Percentiles rank a stretch among this genome's conserved stretches.
Conservation (phyloP, 2,329 filamentous ascomycete genomes). For the Aspergillus phoenicis region DNA sequence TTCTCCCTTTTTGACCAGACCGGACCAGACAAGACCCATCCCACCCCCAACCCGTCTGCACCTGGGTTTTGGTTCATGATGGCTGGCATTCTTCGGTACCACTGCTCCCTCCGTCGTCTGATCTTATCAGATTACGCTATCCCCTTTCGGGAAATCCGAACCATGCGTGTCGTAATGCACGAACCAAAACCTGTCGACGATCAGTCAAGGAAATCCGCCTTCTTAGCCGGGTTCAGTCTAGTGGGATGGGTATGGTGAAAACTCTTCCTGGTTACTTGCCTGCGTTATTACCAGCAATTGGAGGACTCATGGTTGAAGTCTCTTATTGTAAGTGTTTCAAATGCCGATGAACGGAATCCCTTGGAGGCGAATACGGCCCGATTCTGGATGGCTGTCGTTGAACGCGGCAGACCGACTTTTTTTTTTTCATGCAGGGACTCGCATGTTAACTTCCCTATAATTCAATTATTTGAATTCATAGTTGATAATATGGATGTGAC, state of each 20-base stretch:
- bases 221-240: conserved; percentile 9
- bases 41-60: neutral
- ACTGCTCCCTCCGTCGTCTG: conserved; percentile 20
- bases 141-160: conserved; percentile 15
- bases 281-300: conserved; percentile 9
- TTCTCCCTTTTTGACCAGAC: neutral
- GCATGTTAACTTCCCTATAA: neutral
- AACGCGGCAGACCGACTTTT: conserved; percentile 15
- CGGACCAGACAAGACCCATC: neutral
- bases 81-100: conserved; percentile 10
- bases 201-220: neutral
- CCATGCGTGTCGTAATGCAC: conserved; percentile 13
- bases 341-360: conserved; percentile 21
- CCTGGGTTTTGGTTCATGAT: neutral
- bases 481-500: neutral
- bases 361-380: conserved; percentile 17
- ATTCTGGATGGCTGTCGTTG: neutral
- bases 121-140: conserved; percentile 32
- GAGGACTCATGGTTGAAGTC: neutral
- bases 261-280: conserved; percentile 10
- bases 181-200: conserved; percentile 10
- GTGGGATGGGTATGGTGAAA: conserved; percentile 1
- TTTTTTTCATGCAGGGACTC: neutral
- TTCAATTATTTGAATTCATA: neutral
- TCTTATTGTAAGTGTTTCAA: neutral